Evolutionary conservation across 257 asterid genomes (phyloP).

Genomic region (Nicotiana attenuata): DNA sequence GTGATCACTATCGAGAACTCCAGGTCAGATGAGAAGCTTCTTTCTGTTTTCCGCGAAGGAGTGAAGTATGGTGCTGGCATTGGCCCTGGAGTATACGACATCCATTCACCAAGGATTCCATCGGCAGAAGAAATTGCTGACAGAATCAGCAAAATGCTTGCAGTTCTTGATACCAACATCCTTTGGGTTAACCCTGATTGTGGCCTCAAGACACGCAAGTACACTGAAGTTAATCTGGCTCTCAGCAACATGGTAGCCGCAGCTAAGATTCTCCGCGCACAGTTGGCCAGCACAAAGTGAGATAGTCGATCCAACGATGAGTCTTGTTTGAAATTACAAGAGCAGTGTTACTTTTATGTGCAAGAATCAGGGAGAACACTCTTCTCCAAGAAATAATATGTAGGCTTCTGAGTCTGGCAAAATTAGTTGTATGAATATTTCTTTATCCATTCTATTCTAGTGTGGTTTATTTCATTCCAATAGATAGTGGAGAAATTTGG

Average conservation of each 20-base stretch:
- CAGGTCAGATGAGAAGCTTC: constrained; percentile 90
- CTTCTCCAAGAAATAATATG: background rate
- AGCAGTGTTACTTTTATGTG: background rate
- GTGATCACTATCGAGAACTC: constrained; percentile 98
- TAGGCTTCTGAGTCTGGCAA: background rate
- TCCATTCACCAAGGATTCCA: constrained; percentile 95
- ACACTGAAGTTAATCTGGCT: constrained; percentile 85
- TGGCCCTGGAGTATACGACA: constrained; percentile 93
- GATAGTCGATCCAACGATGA: background rate
- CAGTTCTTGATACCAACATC: constrained; percentile 84
- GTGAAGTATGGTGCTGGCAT: constrained; percentile 93
- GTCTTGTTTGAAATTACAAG: background rate
- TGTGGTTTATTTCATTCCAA: no score
- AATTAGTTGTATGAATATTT: no score
- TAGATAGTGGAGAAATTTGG: no score
- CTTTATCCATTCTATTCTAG: constrained; percentile 8
- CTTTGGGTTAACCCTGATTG: constrained; percentile 98
- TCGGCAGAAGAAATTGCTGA: constrained; percentile 84
- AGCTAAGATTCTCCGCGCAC: constrained; percentile 67
- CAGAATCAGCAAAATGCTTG: constrained; percentile 93
- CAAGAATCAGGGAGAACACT: background rate
- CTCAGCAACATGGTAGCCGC: constrained; percentile 89
- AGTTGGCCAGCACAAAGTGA: constrained; percentile 5
- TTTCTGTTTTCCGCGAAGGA: constrained; percentile 94
- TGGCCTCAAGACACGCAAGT: constrained; percentile 95